Evolutionary conservation across 305 asterid genomes (phyloP), one percentile per base, ranked within the genome.

Genomic region (Rubia occidens): DNA sequence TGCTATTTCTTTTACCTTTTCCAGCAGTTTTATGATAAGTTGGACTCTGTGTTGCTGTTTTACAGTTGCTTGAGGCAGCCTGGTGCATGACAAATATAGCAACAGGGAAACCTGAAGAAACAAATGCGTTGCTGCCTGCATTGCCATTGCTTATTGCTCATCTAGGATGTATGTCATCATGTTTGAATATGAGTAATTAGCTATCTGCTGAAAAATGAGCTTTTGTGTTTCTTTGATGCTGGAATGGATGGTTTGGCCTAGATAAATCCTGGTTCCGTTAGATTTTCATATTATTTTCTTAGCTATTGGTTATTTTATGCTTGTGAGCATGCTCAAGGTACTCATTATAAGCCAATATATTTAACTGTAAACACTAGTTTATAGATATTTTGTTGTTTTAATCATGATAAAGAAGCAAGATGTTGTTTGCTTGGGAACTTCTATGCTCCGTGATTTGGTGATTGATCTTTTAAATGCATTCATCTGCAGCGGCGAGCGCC

Each of bases 11-110:
- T 35, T 15, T 35, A 35, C 44, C 7, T 2, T 44, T 8, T 14
- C 20, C 60, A 67, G 54, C 49, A 35, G 29, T 39, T 26, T 21
- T 60, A 67, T 55, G 68, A 65, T 79, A 61, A 66, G 47, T 72
- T 67, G 24, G 75, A 68, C 60, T 17, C 20, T 5, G 44, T 74
- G 45, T 63, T 60, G 39, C 20, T 64, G 20, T 66, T 75, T 63
- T 73, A 43, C 74, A 94, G 99, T 83, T 94, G 82, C 99, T 94
- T 35, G 97, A 94, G 82, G 93, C 96, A 8, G 96, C 99, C 77
- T 94, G 99, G 99, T 94, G 97, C 80, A 80, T 94, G 74, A 94
- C 99, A 73, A 94, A 91, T 80, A 89, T 94, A 67, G 97, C 96
- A 47, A 95, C 99, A 32, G 99, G 99, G 73, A 84, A 86, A 76